Percentiles rank a stretch among this genome's conserved stretches.
Conservation (phyloP, 225 moss, liverwort and hornwort species). For the Sphagnum tenellum region DNA sequence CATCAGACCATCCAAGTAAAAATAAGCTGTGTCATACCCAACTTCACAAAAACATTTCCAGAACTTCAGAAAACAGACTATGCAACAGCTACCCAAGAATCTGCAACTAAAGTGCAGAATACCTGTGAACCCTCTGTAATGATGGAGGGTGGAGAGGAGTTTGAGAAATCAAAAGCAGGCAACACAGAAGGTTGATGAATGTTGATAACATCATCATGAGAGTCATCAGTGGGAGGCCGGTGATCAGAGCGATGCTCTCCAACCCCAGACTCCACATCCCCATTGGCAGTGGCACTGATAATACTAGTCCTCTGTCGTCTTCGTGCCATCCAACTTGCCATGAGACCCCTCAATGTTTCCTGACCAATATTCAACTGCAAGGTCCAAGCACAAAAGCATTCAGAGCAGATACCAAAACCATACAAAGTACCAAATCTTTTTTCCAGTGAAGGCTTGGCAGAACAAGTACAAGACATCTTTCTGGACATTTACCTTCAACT, state of each 20-base stretch:
- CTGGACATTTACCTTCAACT: slow-evolving; percentile 49
- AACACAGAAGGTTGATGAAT: slow-evolving; percentile 38
- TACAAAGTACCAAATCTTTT: not conserved
- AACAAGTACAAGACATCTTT: not conserved
- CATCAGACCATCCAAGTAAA: too few relatives aligned
- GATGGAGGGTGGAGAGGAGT: slow-evolving; percentile 68
- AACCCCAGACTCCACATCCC: slow-evolving; percentile 38
- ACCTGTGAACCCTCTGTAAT: slow-evolving; percentile 76
- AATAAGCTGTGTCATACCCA: too few relatives aligned
- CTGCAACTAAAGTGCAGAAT: not conserved
- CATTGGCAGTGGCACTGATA: slow-evolving; percentile 39
- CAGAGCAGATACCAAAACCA: not conserved
- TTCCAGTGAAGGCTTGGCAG: not conserved
- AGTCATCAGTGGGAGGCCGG: slow-evolving; percentile 33
- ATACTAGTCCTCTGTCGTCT: slow-evolving; percentile 31
- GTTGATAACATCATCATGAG: slow-evolving; percentile 31
- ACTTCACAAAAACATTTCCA: too few relatives aligned
- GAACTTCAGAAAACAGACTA: too few relatives aligned
- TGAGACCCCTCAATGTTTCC: slow-evolving; percentile 73
- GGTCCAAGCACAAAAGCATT: not conserved
- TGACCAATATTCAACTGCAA: slow-evolving; percentile 77
- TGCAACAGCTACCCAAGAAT: too few relatives aligned
- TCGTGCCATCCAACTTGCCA: slow-evolving; percentile 58
- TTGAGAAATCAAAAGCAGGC: slow-evolving; percentile 73
- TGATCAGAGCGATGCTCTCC: slow-evolving; percentile 61